Percentiles rank a stretch among this genome's conserved stretches.
phyloP scores from a whole-genome alignment of 805 yeast genomes.

The Teunomyces panamensis region DNA sequence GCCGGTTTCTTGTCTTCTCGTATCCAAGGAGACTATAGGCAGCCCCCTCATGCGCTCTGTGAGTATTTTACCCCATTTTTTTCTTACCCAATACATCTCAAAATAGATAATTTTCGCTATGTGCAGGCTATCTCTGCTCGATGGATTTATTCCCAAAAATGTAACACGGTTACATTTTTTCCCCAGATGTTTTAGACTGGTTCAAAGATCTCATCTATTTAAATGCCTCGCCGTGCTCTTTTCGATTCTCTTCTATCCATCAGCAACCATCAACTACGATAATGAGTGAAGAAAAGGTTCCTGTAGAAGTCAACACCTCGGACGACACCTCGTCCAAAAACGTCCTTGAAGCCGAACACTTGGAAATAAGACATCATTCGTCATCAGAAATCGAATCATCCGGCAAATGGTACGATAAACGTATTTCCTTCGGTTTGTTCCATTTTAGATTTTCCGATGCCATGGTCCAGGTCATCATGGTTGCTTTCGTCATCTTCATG shows the following conservation, averaged over 20 bases:
- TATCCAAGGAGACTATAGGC: not conserved
- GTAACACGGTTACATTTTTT: constrained; percentile 8
- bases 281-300: constrained; percentile 4
- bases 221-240: not conserved
- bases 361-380: constrained; percentile 23
- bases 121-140: not conserved
- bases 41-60: not conserved
- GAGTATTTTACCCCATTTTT: not conserved
- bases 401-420: constrained; percentile 43
- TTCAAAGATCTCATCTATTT: not conserved
- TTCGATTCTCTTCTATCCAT: not conserved
- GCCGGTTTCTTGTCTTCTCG: too few relatives aligned
- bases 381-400: constrained; percentile 29
- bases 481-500: constrained; percentile 46
- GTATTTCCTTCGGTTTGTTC: constrained; percentile 5
- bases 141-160: not conserved
- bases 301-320: constrained; percentile 4
- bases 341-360: constrained; percentile 11
- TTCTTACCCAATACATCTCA: not conserved
- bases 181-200: not conserved
- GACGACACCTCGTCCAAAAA: constrained; percentile 6
- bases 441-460: constrained; percentile 32
- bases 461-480: constrained; percentile 43
- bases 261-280: not conserved
- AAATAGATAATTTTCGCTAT: not conserved